These are phyloP conservation scores for Basidiobolus meristosporus DNA, from an alignment of 371 early-diverging fungal species.

Conservation along the genomic window DNA sequence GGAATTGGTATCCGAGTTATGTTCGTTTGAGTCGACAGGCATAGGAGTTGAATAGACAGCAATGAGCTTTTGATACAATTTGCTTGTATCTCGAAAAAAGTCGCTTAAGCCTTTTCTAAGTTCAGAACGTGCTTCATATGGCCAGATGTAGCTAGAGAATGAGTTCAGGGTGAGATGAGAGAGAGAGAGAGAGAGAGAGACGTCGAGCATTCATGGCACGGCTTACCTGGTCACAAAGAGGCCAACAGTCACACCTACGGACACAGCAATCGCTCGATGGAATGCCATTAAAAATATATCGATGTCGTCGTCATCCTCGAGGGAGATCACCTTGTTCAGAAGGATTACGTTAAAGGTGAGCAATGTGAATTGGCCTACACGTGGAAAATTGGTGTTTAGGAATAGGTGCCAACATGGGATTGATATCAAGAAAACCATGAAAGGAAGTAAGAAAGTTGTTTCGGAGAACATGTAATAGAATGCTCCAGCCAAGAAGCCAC, in stretches of 20 bases:
- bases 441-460: conserved; percentile 20
- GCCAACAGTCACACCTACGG: conserved; percentile 50
- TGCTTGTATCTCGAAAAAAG: conserved; percentile 34
- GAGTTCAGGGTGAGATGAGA: background rate
- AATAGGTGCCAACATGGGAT: conserved; percentile 50
- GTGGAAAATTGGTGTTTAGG: conserved; percentile 42
- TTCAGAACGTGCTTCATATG: conserved; percentile 66
- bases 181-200: no score
- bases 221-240: conserved; percentile 26
- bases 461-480: conserved; percentile 34
- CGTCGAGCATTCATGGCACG: background rate
- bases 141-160: conserved; percentile 39
- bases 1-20: no score
- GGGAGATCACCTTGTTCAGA: conserved; percentile 48
- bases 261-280: conserved; percentile 41
- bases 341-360: conserved; percentile 60
- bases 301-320: conserved; percentile 31
- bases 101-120: conserved; percentile 48
- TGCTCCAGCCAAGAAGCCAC: conserved; percentile 33
- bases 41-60: no score
- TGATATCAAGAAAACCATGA: conserved; percentile 42
- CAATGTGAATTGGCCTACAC: conserved; percentile 55
- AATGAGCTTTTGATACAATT: conserved; percentile 51
- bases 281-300: no score
- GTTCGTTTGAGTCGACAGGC: no score